Base-by-base conservation (phyloP, 75 land plant species). In the Isoetes taiwanensis region DNA sequence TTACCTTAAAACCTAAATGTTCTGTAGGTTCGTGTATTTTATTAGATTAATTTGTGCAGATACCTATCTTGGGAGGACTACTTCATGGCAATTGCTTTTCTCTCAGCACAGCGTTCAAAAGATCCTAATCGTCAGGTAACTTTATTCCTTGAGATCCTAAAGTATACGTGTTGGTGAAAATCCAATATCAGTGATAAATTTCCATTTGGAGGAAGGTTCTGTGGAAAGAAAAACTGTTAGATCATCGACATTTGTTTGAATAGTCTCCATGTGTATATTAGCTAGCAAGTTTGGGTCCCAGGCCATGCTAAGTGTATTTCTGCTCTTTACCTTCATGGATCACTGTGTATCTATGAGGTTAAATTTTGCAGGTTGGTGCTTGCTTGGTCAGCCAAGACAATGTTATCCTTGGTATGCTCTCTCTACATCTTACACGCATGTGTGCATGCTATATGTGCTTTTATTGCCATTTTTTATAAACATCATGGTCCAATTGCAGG, bases 31-130 rank as follows among this genome's bases (percentile, higher is more conserved):
- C n/a, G n/a, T n/a, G n/a, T n/a, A n/a, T n/a, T n/a, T n/a, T n/a
- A n/a, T n/a, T n/a, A n/a, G n/a, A n/a, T n/a, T n/a, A 21, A 17
- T 39, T 57, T 63, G 61, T 35, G 33, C 71, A 90, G 96, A 39
- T 90, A 86, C 46, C 54, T 90, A 63, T 78, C 94, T 0, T 90
- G 97, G 97, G 97, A 90, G 74, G 97, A 90, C 61, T 90, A 90
- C 59, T 90, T 90, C 69, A 86, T 90, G 93, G 80, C 97, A 27
- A 83, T 90, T 59, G 97, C 97, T 1, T 86, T 90, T 57, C 77
- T 90, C 8, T 86, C 97, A 24, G 93, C 97, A 41, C 64, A 78
- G 52, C 76, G 97, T 0, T 90, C 97, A n/a, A 90, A 90, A 50
- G 97, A 90, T 69, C 97, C 97, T 2, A 86, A 80, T 33, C 70